Evolutionary conservation across 2,329 filamentous ascomycete species (phyloP).

Genomic region (Bimuria novae-zelandiae): DNA sequence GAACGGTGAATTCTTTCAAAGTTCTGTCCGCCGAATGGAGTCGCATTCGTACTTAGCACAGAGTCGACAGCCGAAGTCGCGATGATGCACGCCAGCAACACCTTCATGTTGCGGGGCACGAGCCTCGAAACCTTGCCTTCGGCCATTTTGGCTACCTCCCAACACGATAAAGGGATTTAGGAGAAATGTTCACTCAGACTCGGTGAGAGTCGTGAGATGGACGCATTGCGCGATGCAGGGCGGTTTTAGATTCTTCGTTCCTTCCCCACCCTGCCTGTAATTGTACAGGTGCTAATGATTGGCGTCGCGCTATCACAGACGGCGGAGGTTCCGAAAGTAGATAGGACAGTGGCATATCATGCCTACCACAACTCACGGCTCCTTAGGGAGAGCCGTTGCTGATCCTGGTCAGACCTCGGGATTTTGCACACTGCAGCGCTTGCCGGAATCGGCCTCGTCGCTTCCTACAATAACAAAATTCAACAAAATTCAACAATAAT

Average conservation of each 20-base stretch:
- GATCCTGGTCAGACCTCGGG: too few relatives aligned
- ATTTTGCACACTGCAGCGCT: too few relatives aligned
- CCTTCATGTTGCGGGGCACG: constrained; percentile 20
- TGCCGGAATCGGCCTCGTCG: too few relatives aligned
- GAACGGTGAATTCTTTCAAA: neutral
- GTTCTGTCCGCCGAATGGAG: neutral
- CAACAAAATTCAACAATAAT: too few relatives aligned
- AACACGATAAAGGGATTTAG: neutral
- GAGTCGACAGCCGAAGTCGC: constrained; percentile 20
- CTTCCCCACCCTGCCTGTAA: neutral
- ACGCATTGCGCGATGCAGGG: neutral
- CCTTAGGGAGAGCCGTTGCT: too few relatives aligned
- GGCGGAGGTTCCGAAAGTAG: neutral
- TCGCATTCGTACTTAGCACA: constrained; percentile 13
- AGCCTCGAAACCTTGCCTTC: constrained; percentile 19
- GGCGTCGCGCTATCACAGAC: neutral
- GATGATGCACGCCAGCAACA: constrained; percentile 21
- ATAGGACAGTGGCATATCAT: neutral
- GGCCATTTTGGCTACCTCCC: constrained; percentile 6
- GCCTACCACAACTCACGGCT: too few relatives aligned
- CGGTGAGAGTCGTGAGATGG: neutral
- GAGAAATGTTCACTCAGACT: too few relatives aligned
- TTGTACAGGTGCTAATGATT: neutral
- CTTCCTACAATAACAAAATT: too few relatives aligned
- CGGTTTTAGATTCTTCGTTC: neutral